Percentiles rank a stretch among this genome's conserved stretches.
These are phyloP conservation scores for Spizellomyces punctatus DNA, from an alignment of 192 early-diverging fungal species.

Conservation along the genomic window DNA sequence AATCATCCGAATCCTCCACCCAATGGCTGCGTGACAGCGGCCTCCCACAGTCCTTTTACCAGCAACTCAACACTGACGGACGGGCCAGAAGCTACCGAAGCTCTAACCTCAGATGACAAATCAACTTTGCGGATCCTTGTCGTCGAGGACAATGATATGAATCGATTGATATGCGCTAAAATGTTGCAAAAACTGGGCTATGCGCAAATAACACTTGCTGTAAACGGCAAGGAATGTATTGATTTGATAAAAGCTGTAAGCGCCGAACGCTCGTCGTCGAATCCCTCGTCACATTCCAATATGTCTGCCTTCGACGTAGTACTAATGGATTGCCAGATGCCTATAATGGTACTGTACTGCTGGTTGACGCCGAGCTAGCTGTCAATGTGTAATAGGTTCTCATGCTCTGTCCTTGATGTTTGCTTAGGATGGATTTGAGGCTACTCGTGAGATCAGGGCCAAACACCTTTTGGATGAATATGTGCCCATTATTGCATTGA, in stretches of 20 bases:
- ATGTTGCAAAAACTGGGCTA: conserved; percentile 5
- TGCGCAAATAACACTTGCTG: background rate
- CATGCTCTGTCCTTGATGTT: background rate
- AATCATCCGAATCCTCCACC: too few relatives aligned
- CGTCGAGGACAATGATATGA: conserved; percentile 5
- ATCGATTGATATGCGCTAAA: background rate
- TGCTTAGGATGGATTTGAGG: conserved; percentile 27
- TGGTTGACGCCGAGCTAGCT: too few relatives aligned
- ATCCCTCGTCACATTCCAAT: too few relatives aligned
- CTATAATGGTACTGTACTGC: background rate
- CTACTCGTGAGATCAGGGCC: conserved; percentile 2
- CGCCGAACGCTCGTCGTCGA: background rate
- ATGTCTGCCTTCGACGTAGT: conserved; percentile 8
- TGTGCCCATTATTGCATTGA: conserved; percentile 24
- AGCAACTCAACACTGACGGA: too few relatives aligned
- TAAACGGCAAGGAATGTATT: conserved; percentile 3
- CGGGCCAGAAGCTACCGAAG: too few relatives aligned
- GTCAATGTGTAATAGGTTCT: too few relatives aligned
- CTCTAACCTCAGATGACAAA: background rate
- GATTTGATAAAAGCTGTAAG: background rate
- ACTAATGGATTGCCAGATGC: conserved; percentile 19
- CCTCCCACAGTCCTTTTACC: too few relatives aligned
- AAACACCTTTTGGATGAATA: background rate
- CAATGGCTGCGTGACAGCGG: too few relatives aligned
- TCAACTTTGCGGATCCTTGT: background rate